A percentile compares a stretch with the other conserved stretches of the same genome.
Evolutionary conservation across 2,329 filamentous ascomycete genomes (phyloP).

Genomic region (Ceratocystis destructans): DNA sequence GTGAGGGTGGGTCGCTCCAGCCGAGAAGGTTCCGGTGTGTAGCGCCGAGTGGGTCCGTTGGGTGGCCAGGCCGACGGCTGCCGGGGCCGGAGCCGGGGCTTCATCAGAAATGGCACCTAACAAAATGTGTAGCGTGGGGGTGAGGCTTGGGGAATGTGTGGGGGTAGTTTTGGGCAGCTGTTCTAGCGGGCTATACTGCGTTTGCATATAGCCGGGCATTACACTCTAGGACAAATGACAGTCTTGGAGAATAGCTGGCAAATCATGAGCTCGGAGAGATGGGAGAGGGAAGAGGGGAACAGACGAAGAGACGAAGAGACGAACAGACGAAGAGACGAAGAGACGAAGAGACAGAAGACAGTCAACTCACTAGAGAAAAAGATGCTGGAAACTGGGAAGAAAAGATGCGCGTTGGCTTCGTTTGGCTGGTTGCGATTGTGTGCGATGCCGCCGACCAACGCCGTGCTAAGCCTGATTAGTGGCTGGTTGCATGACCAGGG

Average conservation of each 20-base stretch:
- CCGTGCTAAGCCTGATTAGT: background rate
- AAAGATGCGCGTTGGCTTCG: too few species aligned
- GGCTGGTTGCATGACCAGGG: background rate
- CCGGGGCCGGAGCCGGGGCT: background rate
- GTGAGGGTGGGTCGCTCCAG: constrained; percentile 26
- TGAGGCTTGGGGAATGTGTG: background rate
- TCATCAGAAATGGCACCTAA: background rate
- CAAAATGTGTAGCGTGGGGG: background rate
- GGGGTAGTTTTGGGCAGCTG: background rate
- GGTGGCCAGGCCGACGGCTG: constrained; percentile 39
- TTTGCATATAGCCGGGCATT: constrained; percentile 1
- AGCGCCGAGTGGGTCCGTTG: constrained; percentile 69
- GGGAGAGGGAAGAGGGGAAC: too few species aligned
- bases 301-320: too few species aligned
- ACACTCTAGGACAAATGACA: background rate
- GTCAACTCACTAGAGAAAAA: too few species aligned
- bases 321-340: too few species aligned
- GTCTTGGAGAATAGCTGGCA: background rate
- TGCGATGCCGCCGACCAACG: too few species aligned
- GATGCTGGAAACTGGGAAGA: too few species aligned
- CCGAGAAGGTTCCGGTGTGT: constrained; percentile 53
- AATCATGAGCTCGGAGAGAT: too few species aligned
- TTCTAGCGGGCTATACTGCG: background rate
- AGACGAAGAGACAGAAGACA: too few species aligned
- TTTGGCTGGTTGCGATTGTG: too few species aligned